These are phyloP conservation scores for Neurospora sp. DNA, from an alignment of 495 filamentous ascomycete species.

Conservation along the genomic window DNA sequence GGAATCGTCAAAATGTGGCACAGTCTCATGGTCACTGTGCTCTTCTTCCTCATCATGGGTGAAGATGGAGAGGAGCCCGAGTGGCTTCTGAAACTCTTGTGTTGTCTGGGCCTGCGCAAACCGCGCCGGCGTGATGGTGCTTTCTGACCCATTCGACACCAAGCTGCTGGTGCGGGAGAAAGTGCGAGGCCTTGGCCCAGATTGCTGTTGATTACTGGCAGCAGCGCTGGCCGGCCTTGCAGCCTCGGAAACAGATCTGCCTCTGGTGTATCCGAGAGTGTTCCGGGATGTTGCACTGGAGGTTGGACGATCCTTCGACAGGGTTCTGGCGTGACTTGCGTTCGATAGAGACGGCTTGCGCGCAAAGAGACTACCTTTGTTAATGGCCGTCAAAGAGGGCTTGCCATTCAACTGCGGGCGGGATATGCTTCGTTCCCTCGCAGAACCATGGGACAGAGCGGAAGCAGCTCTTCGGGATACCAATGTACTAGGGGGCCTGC, in stretches of 20 bases:
- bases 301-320: constrained; percentile 40
- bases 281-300: constrained; percentile 58
- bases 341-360: constrained; percentile 30
- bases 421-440: background rate
- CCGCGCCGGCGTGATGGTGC: constrained; percentile 39
- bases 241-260: constrained; percentile 48
- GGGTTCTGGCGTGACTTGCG: constrained; percentile 27
- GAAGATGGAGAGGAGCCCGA: constrained; percentile 33
- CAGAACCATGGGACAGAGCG: constrained; percentile 15
- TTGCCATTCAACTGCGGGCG: background rate
- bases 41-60: constrained; percentile 28
- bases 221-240: constrained; percentile 18
- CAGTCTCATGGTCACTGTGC: constrained; percentile 10
- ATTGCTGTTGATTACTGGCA: constrained; percentile 2
- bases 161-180: constrained; percentile 28
- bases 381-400: background rate
- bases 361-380: constrained; percentile 24
- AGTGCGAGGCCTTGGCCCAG: constrained; percentile 9
- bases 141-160: constrained; percentile 32
- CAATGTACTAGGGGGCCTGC: constrained; percentile 31
- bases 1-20: constrained; percentile 15
- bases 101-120: constrained; percentile 24
- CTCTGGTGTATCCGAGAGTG: constrained; percentile 74
- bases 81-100: constrained; percentile 25
- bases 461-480: constrained; percentile 29